Evolutionary conservation across 2,329 filamentous ascomycete species (phyloP).

Genomic region (Cercospora sesami): DNA sequence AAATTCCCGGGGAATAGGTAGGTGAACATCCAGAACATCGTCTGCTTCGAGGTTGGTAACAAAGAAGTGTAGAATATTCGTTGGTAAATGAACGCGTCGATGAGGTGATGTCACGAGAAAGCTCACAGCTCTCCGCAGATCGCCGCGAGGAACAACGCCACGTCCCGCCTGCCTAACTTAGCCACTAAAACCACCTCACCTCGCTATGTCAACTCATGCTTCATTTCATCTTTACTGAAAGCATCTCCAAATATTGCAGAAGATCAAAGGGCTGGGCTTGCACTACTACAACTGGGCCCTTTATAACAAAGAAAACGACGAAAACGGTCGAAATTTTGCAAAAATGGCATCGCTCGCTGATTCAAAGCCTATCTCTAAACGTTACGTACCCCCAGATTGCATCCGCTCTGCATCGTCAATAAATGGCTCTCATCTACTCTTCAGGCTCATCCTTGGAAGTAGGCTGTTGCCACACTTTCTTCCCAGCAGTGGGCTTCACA

Average conservation of each 20-base stretch:
- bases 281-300: not conserved
- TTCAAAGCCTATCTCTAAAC: not conserved
- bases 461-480: not conserved
- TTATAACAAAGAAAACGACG: not conserved
- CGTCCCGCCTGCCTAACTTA: not conserved
- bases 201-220: not conserved
- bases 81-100: not conserved
- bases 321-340: not conserved
- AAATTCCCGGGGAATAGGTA: not conserved
- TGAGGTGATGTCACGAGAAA: not conserved
- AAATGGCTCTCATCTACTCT: not conserved
- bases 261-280: not conserved
- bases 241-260: not conserved
- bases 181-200: not conserved
- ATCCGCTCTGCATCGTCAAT: not conserved
- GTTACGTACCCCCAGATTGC: not conserved
- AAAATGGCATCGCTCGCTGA: not conserved
- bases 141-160: not conserved
- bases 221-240: not conserved
- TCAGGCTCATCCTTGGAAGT: not conserved
- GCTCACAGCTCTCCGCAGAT: constrained; percentile 1
- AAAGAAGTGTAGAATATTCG: not conserved
- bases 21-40: not conserved
- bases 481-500: not conserved
- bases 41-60: not conserved